Evolutionary conservation across 164 flowering plant genomes (phyloP), one percentile per base, ranked within the genome.

Genomic region (Cinnamomum chago): DNA sequence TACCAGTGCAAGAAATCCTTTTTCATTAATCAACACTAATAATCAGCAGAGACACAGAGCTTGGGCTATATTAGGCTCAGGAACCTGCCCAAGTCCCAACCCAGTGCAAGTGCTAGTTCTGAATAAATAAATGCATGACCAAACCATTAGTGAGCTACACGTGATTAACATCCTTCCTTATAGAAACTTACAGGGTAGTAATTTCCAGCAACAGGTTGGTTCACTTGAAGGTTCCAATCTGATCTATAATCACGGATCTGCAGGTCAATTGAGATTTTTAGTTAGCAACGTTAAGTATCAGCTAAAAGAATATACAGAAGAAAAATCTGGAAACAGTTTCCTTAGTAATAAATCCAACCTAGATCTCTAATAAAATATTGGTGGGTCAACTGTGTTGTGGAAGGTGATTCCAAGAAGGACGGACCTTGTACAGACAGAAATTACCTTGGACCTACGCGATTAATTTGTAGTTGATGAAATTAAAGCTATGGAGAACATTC

Each of bases 181-280:
- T 3, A 12, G 17, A 27, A 70, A 85, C 97, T 75, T 87, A 93
- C 97, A 5, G 97, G 99, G 78, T 93, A 95, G 81, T 91, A 95
- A 80, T 95, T 95, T 85, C 97, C 97, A 73, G 99, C 93, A 81
- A 87, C 78, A 58, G 91, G 99, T 83, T 95, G 91, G 81, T 90
- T 83, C 71, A 90, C 93, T 84, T 91, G 76, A 72, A 93, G 82
- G 70, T 91, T 81, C 97, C 97, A 95, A 68, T 95, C 97, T 52
- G 78, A 64, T 83, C 97, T 88, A 77, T 87, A 85, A 81, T 93
- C 97, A 51, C 93, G 93, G 80, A 91, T 82, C 97, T 95, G 94
- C 77, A 81, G 67, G 76, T 51, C 23, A 72, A 58, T 17, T 33
- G 12, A 72, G 18, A 22, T 7, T 60, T 67, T 20, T 2, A 64